Conservation (phyloP, 1,284 basidiomycete genomes). For the Kalmanozyma brasiliensis region DNA sequence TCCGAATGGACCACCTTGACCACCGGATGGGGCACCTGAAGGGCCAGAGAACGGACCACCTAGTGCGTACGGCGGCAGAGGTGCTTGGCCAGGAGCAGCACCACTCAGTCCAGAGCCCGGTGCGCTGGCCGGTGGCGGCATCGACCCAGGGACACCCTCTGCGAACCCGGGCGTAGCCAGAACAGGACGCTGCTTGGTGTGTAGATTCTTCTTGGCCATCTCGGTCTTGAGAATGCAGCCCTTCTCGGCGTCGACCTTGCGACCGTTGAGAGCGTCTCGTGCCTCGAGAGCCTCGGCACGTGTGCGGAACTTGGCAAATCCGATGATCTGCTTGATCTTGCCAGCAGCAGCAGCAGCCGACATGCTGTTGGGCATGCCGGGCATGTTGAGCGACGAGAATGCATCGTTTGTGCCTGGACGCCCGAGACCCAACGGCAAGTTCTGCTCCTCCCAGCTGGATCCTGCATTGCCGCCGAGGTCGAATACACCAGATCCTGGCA, state of each 20-base stretch:
- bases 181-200: slow-evolving; percentile 73
- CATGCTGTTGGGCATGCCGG: slow-evolving; percentile 29
- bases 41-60: slow-evolving; percentile 40
- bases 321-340: slow-evolving; percentile 85
- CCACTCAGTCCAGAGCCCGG: slow-evolving; percentile 10
- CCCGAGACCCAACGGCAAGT: slow-evolving; percentile 46
- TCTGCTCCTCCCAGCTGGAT: slow-evolving; percentile 47
- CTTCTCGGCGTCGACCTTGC: slow-evolving; percentile 91
- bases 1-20: slow-evolving; percentile 24
- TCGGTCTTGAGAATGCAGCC: slow-evolving; percentile 95
- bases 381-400: slow-evolving; percentile 41
- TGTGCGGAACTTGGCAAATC: slow-evolving; percentile 94
- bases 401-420: slow-evolving; percentile 47
- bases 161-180: slow-evolving; percentile 26
- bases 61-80: slow-evolving; percentile 25
- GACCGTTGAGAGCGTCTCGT: slow-evolving; percentile 87
- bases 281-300: slow-evolving; percentile 88
- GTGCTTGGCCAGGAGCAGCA: slow-evolving; percentile 9
- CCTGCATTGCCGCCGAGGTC: slow-evolving; percentile 32
- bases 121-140: too few species aligned
- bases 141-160: slow-evolving; percentile 24
- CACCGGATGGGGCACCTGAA: slow-evolving; percentile 26
- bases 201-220: slow-evolving; percentile 99
- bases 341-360: slow-evolving; percentile 33
- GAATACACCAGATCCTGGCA: slow-evolving; percentile 50